Conservation (phyloP, 768 basidiomycete species). For the Mycena vitilis region DNA sequence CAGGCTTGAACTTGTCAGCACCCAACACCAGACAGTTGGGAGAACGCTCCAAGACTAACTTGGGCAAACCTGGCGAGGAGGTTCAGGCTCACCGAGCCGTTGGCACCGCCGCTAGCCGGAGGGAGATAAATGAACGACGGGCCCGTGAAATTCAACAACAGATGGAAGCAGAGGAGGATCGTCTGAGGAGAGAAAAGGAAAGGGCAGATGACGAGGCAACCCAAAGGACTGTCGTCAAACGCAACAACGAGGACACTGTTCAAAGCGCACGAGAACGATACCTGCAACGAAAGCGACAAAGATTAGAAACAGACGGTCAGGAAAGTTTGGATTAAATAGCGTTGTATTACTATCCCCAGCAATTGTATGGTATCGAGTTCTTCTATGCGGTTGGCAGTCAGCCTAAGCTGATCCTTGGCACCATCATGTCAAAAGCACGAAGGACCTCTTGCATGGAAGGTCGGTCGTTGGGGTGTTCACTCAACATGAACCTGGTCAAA, state of each 20-base stretch:
- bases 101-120: conserved; percentile 82
- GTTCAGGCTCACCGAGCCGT: conserved; percentile 77
- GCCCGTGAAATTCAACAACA: conserved; percentile 81
- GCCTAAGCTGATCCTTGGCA: conserved; percentile 52
- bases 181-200: conserved; percentile 66
- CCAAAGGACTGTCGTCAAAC: conserved; percentile 73
- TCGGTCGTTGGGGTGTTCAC: conserved; percentile 60
- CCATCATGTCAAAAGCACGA: conserved; percentile 61
- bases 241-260: conserved; percentile 82
- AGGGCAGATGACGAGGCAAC: conserved; percentile 72
- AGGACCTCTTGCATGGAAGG: conserved; percentile 64
- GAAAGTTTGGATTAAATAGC: conserved; percentile 36
- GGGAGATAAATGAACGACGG: conserved; percentile 88
- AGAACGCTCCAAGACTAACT: conserved; percentile 46
- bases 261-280: conserved; percentile 81
- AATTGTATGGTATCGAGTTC: conserved; percentile 2
- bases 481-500: conserved; percentile 71
- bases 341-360: conserved; percentile 20
- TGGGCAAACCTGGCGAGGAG: conserved; percentile 44
- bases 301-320: conserved; percentile 60
- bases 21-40: conserved; percentile 83
- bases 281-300: conserved; percentile 82
- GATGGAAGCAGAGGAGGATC: conserved; percentile 78
- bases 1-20: conserved; percentile 91
- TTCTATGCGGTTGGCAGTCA: conserved; percentile 35